Evolutionary conservation across 2,329 filamentous ascomycete genomes (phyloP).

Genomic region (Ophiosphaerella korrae): DNA sequence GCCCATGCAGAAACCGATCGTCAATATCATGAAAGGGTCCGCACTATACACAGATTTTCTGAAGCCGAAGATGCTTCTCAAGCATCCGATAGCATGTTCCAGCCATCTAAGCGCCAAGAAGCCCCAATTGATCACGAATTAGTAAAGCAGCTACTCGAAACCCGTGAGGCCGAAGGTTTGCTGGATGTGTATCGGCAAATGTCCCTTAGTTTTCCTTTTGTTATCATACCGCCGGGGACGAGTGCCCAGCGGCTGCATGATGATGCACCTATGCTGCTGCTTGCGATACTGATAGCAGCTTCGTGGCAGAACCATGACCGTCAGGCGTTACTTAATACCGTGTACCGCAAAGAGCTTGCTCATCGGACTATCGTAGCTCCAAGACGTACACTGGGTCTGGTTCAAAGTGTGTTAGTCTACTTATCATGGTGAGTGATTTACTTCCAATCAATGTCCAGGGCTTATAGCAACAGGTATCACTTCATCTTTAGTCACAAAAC

Average conservation of each 20-base stretch:
- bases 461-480: conserved; percentile 33
- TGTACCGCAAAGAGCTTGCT: conserved; percentile 39
- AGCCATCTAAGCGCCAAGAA: conserved; percentile 22
- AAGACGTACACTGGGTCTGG: conserved; percentile 31
- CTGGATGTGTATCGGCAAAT: conserved; percentile 35
- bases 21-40: conserved; percentile 32
- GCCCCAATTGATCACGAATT: conserved; percentile 27
- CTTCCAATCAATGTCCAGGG: background rate
- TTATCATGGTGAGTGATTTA: conserved; percentile 33
- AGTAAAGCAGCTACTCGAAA: conserved; percentile 23
- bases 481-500: conserved; percentile 45
- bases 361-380: conserved; percentile 39
- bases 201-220: conserved; percentile 38
- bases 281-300: conserved; percentile 35
- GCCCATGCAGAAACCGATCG: conserved; percentile 22
- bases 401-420: conserved; percentile 43
- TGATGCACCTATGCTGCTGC: conserved; percentile 39
- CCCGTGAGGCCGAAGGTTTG: conserved; percentile 32
- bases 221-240: conserved; percentile 23
- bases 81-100: conserved; percentile 21
- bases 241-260: conserved; percentile 24
- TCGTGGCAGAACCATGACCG: conserved; percentile 35
- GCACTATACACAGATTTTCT: conserved; percentile 31
- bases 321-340: conserved; percentile 32
- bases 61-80: conserved; percentile 17